Evolutionary conservation across 306 rosid species (phyloP).

Genomic region (Prosopis cineraria): DNA sequence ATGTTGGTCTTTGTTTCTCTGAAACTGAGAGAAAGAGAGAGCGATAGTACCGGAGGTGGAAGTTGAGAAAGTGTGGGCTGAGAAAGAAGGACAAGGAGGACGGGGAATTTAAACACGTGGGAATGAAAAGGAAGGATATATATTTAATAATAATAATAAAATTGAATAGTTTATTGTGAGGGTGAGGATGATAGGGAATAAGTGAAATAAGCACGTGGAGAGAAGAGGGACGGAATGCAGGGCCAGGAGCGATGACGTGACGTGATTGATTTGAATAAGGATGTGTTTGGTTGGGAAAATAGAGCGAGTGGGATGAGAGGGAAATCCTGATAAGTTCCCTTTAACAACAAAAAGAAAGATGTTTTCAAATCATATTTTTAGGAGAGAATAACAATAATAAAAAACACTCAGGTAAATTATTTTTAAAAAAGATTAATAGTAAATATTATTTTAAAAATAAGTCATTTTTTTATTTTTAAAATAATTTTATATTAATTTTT

Average conservation of each 20-base stretch:
- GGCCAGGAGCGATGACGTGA: not conserved
- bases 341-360: no score
- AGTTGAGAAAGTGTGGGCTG: not conserved
- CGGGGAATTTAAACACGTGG: slow-evolving; percentile 46
- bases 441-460: no score
- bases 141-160: not conserved
- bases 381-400: no score
- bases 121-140: not conserved
- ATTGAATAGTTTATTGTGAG: no score
- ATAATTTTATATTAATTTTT: no score
- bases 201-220: not conserved
- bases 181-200: not conserved
- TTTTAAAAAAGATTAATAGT: no score
- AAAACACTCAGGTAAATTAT: no score
- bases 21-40: not conserved
- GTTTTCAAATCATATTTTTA: no score
- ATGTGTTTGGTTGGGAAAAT: no score
- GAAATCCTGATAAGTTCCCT: no score
- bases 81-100: not conserved
- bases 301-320: no score
- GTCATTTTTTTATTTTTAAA: no score
- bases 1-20: slow-evolving; percentile 38
- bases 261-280: not conserved
- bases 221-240: not conserved
- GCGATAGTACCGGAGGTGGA: not conserved